phyloP scores from a whole-genome alignment of 352 stramenopile genomes.

The Pythium utonaiense region DNA sequence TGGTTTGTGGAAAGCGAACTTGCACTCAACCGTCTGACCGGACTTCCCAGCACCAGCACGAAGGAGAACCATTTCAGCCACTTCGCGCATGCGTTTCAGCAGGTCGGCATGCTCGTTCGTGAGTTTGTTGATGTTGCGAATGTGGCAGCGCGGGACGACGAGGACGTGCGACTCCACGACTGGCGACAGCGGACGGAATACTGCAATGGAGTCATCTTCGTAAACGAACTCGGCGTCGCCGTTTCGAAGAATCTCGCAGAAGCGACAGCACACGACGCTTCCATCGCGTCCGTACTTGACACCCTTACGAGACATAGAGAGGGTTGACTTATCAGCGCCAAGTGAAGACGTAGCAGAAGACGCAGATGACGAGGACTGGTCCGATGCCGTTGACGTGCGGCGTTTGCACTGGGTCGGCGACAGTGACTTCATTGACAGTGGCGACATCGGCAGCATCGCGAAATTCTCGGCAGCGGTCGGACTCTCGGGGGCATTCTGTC shows the following conservation, averaged over 20 bases:
- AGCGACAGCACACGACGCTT: constrained; percentile 67
- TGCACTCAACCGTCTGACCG: constrained; percentile 34
- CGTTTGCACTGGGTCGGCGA: constrained; percentile 6
- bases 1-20: constrained; percentile 80
- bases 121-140: constrained; percentile 84
- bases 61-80: constrained; percentile 49
- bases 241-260: constrained; percentile 76
- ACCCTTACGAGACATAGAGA: constrained; percentile 57
- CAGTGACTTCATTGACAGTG: not conserved
- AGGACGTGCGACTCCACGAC: constrained; percentile 75
- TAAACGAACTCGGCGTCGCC: constrained; percentile 73
- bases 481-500: too few species aligned
- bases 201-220: constrained; percentile 69
- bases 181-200: constrained; percentile 71
- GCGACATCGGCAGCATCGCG: not conserved
- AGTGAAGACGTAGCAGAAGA: constrained; percentile 23
- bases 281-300: constrained; percentile 68
- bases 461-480: not conserved
- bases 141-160: constrained; percentile 78
- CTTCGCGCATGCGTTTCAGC: constrained; percentile 64
- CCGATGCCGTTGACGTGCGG: constrained; percentile 14
- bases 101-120: constrained; percentile 53
- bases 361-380: constrained; percentile 23
- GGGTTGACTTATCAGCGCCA: constrained; percentile 33
- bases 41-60: not conserved